Conservation (phyloP, 306 rosid species). For the Vigna radiata region DNA sequence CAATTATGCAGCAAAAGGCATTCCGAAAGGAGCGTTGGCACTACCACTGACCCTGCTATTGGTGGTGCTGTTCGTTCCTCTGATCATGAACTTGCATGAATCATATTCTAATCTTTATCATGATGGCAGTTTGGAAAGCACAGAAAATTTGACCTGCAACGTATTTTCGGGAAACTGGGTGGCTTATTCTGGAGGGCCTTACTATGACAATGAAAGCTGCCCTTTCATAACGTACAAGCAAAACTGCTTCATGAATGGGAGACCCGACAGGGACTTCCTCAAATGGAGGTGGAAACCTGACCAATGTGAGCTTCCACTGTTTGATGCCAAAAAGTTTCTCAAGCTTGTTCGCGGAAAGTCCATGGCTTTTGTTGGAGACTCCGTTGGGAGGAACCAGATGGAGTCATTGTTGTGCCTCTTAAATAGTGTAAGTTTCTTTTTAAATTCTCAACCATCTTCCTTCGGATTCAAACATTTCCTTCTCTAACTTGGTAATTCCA, state of each 20-base stretch:
- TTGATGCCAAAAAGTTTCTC: constrained; percentile 70
- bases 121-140: constrained; percentile 15
- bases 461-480: too few species aligned
- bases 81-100: constrained; percentile 35
- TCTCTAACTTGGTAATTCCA: too few species aligned
- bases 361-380: constrained; percentile 89
- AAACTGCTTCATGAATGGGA: constrained; percentile 77
- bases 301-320: constrained; percentile 72
- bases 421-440: constrained; percentile 25
- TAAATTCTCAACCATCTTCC: neutral
- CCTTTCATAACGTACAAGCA: constrained; percentile 61
- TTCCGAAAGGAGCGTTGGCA: constrained; percentile 36
- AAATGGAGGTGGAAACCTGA: constrained; percentile 89
- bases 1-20: constrained; percentile 39
- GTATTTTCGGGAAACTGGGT: constrained; percentile 81
- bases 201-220: constrained; percentile 66
- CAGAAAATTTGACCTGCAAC: constrained; percentile 49
- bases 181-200: constrained; percentile 51
- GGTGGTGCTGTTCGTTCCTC: constrained; percentile 45
- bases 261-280: constrained; percentile 71
- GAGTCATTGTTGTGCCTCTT: constrained; percentile 83
- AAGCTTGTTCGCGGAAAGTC: constrained; percentile 75
- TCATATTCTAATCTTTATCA: constrained; percentile 37
- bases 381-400: constrained; percentile 84
- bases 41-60: constrained; percentile 38